Evolutionary conservation across 768 basidiomycete genomes (phyloP).

Genomic region (Phylloporus sp.): DNA sequence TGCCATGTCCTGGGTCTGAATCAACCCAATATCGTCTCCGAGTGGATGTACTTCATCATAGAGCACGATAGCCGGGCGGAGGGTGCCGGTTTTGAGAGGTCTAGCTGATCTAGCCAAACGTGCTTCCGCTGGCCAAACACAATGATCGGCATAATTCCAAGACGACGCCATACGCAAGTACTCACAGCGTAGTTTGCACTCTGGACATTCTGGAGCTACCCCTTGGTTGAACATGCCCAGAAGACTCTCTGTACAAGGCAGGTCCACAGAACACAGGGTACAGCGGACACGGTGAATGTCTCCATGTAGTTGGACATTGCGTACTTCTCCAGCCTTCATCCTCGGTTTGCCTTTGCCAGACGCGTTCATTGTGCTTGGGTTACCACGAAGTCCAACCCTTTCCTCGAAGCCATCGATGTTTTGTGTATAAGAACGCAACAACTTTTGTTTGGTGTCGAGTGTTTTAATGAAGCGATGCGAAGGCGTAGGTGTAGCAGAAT

Average conservation of each 20-base stretch:
- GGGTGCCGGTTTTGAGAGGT: constrained; percentile 70
- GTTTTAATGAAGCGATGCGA: constrained; percentile 88
- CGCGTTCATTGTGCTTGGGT: constrained; percentile 47
- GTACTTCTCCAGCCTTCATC: constrained; percentile 63
- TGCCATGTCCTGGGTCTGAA: constrained; percentile 70
- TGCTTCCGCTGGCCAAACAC: constrained; percentile 51
- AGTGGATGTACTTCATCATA: constrained; percentile 93
- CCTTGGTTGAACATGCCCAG: constrained; percentile 64
- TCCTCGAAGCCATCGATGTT: constrained; percentile 97
- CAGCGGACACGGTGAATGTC: constrained; percentile 91
- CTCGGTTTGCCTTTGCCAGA: constrained; percentile 67
- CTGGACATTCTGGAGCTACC: constrained; percentile 76
- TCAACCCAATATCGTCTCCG: constrained; percentile 84
- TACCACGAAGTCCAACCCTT: constrained; percentile 66
- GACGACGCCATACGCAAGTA: constrained; percentile 8
- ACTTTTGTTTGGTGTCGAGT: constrained; percentile 76
- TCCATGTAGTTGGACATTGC: constrained; percentile 91
- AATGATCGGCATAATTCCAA: not conserved
- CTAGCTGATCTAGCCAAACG: constrained; percentile 82
- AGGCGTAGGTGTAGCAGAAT: constrained; percentile 70
- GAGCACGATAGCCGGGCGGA: constrained; percentile 90
- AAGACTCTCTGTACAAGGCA: constrained; percentile 61
- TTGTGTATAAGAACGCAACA: constrained; percentile 91
- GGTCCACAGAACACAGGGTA: constrained; percentile 74
- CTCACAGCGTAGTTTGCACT: constrained; percentile 79